Conservation (phyloP, 2,329 filamentous ascomycete genomes). For the Fusarium nisikadoi region DNA sequence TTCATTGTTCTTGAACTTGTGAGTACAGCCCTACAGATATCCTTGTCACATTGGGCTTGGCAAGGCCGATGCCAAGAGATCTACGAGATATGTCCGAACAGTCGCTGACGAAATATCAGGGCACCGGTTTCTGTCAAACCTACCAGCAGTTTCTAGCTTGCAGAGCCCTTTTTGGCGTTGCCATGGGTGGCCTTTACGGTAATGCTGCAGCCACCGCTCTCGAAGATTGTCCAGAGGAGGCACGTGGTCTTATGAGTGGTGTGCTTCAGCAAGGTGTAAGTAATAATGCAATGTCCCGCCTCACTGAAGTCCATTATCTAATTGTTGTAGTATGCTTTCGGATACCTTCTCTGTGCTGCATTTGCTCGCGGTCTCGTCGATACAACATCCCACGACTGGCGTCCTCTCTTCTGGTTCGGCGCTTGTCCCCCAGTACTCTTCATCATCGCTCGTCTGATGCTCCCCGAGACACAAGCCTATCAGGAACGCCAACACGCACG, state of each 20-base stretch:
- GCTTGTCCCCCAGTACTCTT: constrained; percentile 83
- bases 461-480: constrained; percentile 83
- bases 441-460: constrained; percentile 79
- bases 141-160: constrained; percentile 80
- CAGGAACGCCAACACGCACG: constrained; percentile 73
- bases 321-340: constrained; percentile 62
- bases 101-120: constrained; percentile 48
- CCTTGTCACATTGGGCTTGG: constrained; percentile 5
- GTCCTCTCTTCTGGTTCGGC: constrained; percentile 90
- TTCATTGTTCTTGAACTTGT: constrained; percentile 78
- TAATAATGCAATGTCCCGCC: neutral
- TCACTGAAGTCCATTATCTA: neutral
- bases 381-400: constrained; percentile 83
- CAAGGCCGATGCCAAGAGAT: neutral
- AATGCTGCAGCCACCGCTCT: constrained; percentile 83
- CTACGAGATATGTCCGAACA: constrained; percentile 1
- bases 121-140: constrained; percentile 74
- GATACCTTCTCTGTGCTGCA: constrained; percentile 71
- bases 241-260: constrained; percentile 79
- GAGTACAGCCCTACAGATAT: constrained; percentile 39
- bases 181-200: constrained; percentile 85
- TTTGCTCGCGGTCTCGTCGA: constrained; percentile 75
- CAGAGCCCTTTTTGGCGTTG: constrained; percentile 79
- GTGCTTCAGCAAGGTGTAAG: constrained; percentile 76
- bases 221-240: constrained; percentile 75